A percentile compares a stretch with the other conserved stretches of the same genome.
These are phyloP conservation scores for Botrytis paeoniae DNA, from an alignment of 2,329 filamentous ascomycete species.

Conservation along the genomic window DNA sequence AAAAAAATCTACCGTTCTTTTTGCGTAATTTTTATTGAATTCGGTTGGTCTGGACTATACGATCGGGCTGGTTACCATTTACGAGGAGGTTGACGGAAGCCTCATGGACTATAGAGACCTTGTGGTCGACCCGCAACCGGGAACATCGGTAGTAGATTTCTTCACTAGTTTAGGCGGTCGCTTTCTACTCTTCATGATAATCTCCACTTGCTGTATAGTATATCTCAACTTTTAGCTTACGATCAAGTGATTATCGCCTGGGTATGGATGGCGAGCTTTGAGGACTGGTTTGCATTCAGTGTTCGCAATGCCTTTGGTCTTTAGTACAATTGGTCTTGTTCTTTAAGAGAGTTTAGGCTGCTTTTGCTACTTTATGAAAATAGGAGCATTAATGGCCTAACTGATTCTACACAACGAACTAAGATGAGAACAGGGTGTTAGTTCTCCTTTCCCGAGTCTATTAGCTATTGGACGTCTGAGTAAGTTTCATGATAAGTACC, in stretches of 20 bases:
- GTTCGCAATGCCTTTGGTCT: background rate
- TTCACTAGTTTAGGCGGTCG: background rate
- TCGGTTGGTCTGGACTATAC: background rate
- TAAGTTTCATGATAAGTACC: too few relatives aligned
- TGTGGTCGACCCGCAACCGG: background rate
- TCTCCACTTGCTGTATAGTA: background rate
- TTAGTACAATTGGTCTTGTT: background rate
- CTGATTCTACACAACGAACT: too few relatives aligned
- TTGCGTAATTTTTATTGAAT: background rate
- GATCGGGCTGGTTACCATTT: background rate
- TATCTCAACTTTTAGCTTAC: background rate
- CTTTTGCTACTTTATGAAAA: background rate
- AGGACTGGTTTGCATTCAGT: background rate
- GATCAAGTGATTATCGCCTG: background rate
- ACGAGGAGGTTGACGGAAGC: background rate
- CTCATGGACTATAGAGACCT: background rate
- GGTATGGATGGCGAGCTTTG: background rate
- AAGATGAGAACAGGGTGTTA: background rate
- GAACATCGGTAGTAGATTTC: background rate
- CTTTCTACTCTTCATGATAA: background rate
- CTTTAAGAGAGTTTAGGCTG: background rate
- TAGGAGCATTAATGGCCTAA: too few relatives aligned
- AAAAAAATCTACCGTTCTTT: background rate
- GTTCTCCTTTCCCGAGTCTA: background rate
- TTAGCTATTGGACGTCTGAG: background rate